Percentiles rank a stretch among this genome's conserved stretches.
Evolutionary conservation across 2,329 filamentous ascomycete species (phyloP).

Genomic region (Sporothrix phasma): DNA sequence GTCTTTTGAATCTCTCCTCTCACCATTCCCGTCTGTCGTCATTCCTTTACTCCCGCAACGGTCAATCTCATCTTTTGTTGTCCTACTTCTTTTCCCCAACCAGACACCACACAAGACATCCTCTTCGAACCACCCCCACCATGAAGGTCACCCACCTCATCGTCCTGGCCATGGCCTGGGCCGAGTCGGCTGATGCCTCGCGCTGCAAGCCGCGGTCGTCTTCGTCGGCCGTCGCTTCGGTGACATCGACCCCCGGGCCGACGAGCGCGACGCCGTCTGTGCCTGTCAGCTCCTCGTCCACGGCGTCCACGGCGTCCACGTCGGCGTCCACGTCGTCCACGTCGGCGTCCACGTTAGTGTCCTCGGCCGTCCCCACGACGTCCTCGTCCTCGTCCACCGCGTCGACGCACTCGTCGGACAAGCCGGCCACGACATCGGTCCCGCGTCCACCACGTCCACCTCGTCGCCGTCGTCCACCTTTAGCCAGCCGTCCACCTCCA

Average conservation of each 20-base stretch:
- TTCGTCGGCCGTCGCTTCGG: not conserved
- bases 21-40: too few species aligned
- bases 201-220: not conserved
- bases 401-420: not conserved
- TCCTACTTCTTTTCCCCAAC: too few species aligned
- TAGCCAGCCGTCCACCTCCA: not conserved
- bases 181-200: not conserved
- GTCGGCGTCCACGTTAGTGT: not conserved
- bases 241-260: not conserved
- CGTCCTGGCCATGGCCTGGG: constrained; percentile 2
- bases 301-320: not conserved
- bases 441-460: not conserved
- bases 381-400: not conserved
- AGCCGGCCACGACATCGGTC: not conserved
- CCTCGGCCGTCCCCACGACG: not conserved
- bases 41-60: not conserved
- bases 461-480: not conserved
- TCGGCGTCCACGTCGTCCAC: not conserved
- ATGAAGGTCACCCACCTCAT: constrained; percentile 1
- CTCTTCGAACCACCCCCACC: not conserved
- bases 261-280: not conserved
- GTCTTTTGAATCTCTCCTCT: too few species aligned
- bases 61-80: too few species aligned
- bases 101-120: too few species aligned
- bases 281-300: not conserved